Base-by-base conservation (phyloP, 2,329 filamentous ascomycete species). In the Amauroascus niger region DNA sequence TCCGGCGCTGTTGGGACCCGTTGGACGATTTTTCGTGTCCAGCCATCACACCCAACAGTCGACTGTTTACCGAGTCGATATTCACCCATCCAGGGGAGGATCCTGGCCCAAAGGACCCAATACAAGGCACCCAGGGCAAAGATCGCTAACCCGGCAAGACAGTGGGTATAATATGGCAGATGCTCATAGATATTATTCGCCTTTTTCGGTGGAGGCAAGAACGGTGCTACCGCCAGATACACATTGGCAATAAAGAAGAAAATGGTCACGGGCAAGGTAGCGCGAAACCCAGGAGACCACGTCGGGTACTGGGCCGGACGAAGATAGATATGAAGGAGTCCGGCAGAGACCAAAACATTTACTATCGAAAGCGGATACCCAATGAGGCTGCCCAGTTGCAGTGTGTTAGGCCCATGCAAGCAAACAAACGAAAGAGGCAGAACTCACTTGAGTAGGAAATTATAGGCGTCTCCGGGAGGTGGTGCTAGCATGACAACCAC, bases 381-480 rank as follows among this genome's bases (percentile, higher is more conserved):
- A 46, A 71, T 71, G 30, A 51, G 46, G 18, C 53, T 55, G 46
- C 16, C 14, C n/a, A 47, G 18, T 22, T 33, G 45, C 32, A n/a
- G 6, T 2, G 4, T 13, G 33, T 49, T 37, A 50, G 46, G 40
- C 26, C 30, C 1, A 18, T 8, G 51, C 16, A 22, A 9, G 32
- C 8, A 3, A 9, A 26, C 4, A n/a, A 18, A 24, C 8, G 37
- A n/a, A n/a, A 9, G n/a, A 24, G 30, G 20, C n/a, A n/a, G 18
- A n/a, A 62, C 66, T 58, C 62, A 70, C 68, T 71, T 71, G 56
- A 70, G 57, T 9, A 73, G 59, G 61, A 87, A 87, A 66, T 82
- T 83, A 66, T 86, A 86, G 0, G 83, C 82, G 14, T 82, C 77
- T 0, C 83, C 83, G 0, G 82, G 78, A 0, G 84, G 84, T 1